Conservation (phyloP, 176 grass and related monocot genomes). For the Zizania latifolia region DNA sequence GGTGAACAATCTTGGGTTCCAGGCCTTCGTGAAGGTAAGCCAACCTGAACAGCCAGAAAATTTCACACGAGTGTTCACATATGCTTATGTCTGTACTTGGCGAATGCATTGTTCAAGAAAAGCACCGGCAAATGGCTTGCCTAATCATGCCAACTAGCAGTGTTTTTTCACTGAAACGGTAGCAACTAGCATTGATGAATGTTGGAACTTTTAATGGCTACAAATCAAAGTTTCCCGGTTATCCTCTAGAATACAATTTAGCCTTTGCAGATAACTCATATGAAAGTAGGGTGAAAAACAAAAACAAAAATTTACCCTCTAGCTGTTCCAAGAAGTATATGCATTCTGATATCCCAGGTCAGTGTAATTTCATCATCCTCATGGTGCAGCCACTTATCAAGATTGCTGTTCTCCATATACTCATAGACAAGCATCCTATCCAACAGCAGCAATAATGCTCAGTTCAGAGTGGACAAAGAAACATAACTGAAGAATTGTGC, state of each 20-base stretch:
- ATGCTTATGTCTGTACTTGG: not conserved
- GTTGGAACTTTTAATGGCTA: not conserved
- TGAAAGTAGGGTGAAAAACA: too few relatives aligned
- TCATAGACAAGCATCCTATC: constrained; percentile 83
- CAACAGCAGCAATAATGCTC: not conserved
- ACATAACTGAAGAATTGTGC: not conserved
- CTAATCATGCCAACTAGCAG: constrained; percentile 19
- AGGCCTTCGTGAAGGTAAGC: constrained; percentile 93
- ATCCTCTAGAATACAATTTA: not conserved
- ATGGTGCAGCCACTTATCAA: constrained; percentile 78
- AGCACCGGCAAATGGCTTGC: not conserved
- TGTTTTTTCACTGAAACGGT: too few relatives aligned
- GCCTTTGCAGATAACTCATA: not conserved
- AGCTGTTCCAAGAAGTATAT: constrained; percentile 90
- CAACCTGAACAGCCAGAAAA: constrained; percentile 46
- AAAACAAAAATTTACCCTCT: constrained; percentile 53
- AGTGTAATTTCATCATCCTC: constrained; percentile 55
- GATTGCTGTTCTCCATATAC: constrained; percentile 85
- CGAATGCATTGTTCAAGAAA: constrained; percentile 1
- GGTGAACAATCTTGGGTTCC: constrained; percentile 90
- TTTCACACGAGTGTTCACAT: not conserved
- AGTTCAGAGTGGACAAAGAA: not conserved
- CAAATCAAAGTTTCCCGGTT: not conserved
- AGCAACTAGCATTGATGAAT: not conserved
- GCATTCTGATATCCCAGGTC: constrained; percentile 88